These are phyloP conservation scores for Daldinia childiae DNA, from an alignment of 495 filamentous ascomycete genomes.

Conservation along the genomic window DNA sequence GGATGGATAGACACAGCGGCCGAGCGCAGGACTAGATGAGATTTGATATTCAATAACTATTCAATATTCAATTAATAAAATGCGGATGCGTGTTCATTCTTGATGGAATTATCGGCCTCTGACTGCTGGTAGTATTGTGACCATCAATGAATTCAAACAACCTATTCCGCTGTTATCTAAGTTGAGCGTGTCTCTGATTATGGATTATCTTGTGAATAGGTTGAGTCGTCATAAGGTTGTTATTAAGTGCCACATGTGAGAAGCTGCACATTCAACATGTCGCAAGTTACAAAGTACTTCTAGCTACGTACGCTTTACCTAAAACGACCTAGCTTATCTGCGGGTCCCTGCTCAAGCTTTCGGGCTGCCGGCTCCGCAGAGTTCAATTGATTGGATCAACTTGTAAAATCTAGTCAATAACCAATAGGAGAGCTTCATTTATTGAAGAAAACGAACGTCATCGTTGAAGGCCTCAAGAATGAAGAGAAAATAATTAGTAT, in stretches of 20 bases:
- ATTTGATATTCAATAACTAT: background rate
- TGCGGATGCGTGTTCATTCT: background rate
- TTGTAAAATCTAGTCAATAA: background rate
- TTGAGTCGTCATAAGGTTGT: background rate
- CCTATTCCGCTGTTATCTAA: background rate
- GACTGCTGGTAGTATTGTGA: background rate
- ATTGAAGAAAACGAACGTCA: conserved; percentile 35
- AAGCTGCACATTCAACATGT: background rate
- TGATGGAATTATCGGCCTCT: background rate
- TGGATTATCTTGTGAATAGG: background rate
- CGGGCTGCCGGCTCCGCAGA: conserved; percentile 12
- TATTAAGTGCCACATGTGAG: background rate
- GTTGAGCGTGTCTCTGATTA: background rate
- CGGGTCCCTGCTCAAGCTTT: conserved; percentile 4
- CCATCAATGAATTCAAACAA: background rate
- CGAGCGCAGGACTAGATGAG: background rate
- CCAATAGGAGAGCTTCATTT: conserved; percentile 27
- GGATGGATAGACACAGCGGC: background rate
- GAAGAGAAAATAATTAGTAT: background rate
- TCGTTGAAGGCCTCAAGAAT: background rate
- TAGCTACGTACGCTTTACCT: background rate
- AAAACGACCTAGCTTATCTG: background rate
- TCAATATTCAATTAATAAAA: background rate
- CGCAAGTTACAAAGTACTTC: background rate
- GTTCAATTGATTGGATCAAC: background rate